Percentiles rank a stretch among this genome's conserved stretches.
Evolutionary conservation across 306 rosid species (phyloP).

Genomic region (Ormosia semicastrata): DNA sequence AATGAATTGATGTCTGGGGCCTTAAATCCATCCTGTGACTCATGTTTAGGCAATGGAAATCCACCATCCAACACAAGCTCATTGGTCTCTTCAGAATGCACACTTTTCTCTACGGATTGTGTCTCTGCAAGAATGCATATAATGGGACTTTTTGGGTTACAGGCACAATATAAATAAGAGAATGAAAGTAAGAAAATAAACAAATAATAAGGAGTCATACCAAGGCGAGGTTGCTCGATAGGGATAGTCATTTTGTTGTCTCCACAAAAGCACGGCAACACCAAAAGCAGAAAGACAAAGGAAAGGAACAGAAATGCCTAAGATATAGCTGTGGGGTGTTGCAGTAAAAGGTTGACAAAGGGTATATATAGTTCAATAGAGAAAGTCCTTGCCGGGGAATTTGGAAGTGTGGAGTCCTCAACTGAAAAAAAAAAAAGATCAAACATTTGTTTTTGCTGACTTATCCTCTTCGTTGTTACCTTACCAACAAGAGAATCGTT

Average conservation of each 20-base stretch:
- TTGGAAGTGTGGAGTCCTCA: conserved; percentile 41
- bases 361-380: conserved; percentile 30
- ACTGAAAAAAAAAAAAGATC: conserved; percentile 14
- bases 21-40: conserved; percentile 14
- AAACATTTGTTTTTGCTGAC: neutral
- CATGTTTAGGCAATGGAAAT: conserved; percentile 34
- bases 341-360: neutral
- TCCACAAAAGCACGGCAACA: neutral
- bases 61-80: conserved; percentile 55
- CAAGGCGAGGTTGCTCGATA: conserved; percentile 42
- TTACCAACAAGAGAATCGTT: neutral
- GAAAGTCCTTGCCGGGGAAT: conserved; percentile 42
- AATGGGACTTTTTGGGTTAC: neutral
- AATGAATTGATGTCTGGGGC: conserved; percentile 59
- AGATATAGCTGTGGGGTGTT: neutral
- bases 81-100: conserved; percentile 16
- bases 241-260: conserved; percentile 46
- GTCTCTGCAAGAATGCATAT: conserved; percentile 15
- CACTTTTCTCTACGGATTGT: conserved; percentile 22
- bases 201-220: conserved; percentile 6
- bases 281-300: neutral
- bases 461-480: too few relatives aligned
- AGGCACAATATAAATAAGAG: neutral
- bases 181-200: neutral
- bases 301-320: neutral